These are phyloP conservation scores for Amesomyces nigricolor DNA, from an alignment of 2,329 filamentous ascomycete genomes.

Conservation along the genomic window DNA sequence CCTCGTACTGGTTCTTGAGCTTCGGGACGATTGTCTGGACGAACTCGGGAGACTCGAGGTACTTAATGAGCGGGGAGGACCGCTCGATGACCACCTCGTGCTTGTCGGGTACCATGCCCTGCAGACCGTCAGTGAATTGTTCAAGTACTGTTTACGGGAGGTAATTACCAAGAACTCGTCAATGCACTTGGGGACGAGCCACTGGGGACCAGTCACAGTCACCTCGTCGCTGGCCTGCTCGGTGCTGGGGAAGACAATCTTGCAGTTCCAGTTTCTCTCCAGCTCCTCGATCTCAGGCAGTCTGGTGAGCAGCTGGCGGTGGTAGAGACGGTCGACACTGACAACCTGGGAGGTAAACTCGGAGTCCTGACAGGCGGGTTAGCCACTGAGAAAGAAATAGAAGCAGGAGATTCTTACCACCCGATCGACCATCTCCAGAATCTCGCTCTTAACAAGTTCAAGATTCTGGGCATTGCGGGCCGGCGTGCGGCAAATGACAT, in stretches of 20 bases:
- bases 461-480: conserved; percentile 95
- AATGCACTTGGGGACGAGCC: conserved; percentile 94
- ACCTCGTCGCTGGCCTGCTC: conserved; percentile 96
- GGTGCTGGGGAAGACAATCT: conserved; percentile 95
- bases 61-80: conserved; percentile 69
- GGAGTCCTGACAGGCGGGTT: conserved; percentile 59
- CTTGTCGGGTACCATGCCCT: conserved; percentile 95
- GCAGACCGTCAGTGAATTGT: conserved; percentile 10
- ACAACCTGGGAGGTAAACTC: conserved; percentile 95
- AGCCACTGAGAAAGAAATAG: neutral
- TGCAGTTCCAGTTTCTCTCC: conserved; percentile 99
- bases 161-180: conserved; percentile 77
- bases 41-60: conserved; percentile 77
- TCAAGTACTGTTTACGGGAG: neutral
- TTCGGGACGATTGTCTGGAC: conserved; percentile 73
- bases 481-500: conserved; percentile 96
- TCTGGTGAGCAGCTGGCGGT: conserved; percentile 85
- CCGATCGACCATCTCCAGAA: conserved; percentile 98
- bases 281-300: conserved; percentile 87
- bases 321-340: conserved; percentile 89
- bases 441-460: conserved; percentile 96
- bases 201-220: conserved; percentile 91
- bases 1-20: conserved; percentile 85
- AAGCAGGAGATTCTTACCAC: conserved; percentile 51
- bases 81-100: conserved; percentile 84